phyloP scores from a whole-genome alignment of 495 filamentous ascomycete species.

The Xylaria venustula region DNA sequence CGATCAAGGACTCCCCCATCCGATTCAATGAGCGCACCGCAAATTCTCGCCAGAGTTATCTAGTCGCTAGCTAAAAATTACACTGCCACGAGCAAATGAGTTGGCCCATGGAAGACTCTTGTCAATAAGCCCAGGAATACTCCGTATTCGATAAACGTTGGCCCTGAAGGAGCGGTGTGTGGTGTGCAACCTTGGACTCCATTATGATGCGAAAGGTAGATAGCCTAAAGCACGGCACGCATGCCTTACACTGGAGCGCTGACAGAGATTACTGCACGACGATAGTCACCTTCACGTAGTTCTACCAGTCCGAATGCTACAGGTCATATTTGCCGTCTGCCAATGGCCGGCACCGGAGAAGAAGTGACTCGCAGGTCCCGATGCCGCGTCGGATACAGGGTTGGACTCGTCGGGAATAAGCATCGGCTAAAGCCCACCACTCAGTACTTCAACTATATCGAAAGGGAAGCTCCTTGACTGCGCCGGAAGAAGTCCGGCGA shows the following conservation, averaged over 20 bases:
- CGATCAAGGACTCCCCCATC: background rate
- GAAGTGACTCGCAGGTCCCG: slow-evolving; percentile 17
- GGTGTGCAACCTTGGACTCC: background rate
- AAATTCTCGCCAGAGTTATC: too few relatives aligned
- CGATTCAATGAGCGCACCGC: too few relatives aligned
- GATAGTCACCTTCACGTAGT: background rate
- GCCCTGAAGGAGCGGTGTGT: background rate
- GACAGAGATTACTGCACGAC: background rate
- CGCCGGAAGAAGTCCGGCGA: background rate
- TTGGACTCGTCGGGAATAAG: slow-evolving; percentile 21
- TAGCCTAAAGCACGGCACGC: background rate
- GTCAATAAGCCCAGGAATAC: too few relatives aligned
- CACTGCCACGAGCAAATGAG: too few relatives aligned
- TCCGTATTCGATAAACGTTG: too few relatives aligned
- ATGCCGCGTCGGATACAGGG: slow-evolving; percentile 19
- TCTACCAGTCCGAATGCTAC: background rate
- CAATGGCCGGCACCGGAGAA: slow-evolving; percentile 21
- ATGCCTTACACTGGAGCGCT: background rate
- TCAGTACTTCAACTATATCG: background rate
- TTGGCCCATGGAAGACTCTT: too few relatives aligned
- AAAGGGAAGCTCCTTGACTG: background rate
- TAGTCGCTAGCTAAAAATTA: too few relatives aligned
- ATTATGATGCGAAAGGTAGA: background rate
- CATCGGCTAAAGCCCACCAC: background rate
- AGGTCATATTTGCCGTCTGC: background rate